Evolutionary conservation across 805 yeast species (phyloP).

Genomic region (Metschnikowia amazonensis): DNA sequence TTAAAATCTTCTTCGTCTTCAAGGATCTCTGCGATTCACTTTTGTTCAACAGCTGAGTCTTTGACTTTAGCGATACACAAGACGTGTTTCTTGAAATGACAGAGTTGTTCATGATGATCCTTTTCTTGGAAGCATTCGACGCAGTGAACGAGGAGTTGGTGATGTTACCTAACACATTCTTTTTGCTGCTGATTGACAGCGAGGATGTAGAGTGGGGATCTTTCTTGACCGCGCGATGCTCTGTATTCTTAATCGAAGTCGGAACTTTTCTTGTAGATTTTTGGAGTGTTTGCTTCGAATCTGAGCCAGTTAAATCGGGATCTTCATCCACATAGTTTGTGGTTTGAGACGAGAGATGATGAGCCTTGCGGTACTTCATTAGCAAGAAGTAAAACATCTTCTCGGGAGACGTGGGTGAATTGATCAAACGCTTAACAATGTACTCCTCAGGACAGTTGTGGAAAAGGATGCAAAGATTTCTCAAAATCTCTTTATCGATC

Average conservation of each 20-base stretch:
- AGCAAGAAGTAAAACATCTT: slow-evolving; percentile 77
- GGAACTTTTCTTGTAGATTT: slow-evolving; percentile 35
- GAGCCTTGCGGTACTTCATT: slow-evolving; percentile 66
- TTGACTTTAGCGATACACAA: slow-evolving; percentile 14
- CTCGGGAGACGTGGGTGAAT: slow-evolving; percentile 63
- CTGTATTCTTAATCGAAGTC: slow-evolving; percentile 31
- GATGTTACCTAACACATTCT: slow-evolving; percentile 29
- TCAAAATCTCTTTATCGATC: slow-evolving; percentile 69
- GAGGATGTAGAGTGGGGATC: slow-evolving; percentile 24
- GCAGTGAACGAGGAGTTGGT: slow-evolving; percentile 37
- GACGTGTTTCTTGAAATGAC: slow-evolving; percentile 25
- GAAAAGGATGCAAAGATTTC: slow-evolving; percentile 74
- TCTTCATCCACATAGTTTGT: slow-evolving; percentile 26
- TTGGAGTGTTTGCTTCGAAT: slow-evolving; percentile 30
- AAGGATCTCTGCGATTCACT: slow-evolving; percentile 12
- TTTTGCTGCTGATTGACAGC: slow-evolving; percentile 19
- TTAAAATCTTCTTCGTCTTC: slow-evolving; percentile 12
- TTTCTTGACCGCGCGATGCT: slow-evolving; percentile 16
- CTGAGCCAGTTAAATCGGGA: slow-evolving; percentile 23
- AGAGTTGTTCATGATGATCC: slow-evolving; percentile 23
- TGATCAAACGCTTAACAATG: slow-evolving; percentile 50
- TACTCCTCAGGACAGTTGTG: slow-evolving; percentile 64
- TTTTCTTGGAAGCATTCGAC: slow-evolving; percentile 37
- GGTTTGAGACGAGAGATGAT: slow-evolving; percentile 35
- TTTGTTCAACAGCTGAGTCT: slow-evolving; percentile 9